Conservation (phyloP, 108 stramenopile species). For the Skeletonema marinoi region DNA sequence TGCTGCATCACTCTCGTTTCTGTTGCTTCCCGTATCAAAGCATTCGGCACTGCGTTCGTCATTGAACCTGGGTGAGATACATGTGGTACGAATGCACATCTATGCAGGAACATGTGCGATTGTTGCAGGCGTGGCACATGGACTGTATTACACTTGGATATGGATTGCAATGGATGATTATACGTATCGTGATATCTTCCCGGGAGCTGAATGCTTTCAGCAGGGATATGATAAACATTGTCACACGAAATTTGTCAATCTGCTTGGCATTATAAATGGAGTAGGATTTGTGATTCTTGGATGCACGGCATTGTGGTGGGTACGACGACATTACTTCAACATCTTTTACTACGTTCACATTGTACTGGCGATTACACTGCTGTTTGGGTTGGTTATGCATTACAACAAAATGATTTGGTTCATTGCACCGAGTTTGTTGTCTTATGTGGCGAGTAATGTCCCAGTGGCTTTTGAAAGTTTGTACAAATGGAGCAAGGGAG, state of each 20-base stretch:
- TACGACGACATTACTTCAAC: slow-evolving; percentile 51
- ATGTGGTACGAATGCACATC: slow-evolving; percentile 24
- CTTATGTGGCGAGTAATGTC: slow-evolving; percentile 55
- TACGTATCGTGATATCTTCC: slow-evolving; percentile 15
- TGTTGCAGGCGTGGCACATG: slow-evolving; percentile 11
- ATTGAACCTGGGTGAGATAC: slow-evolving; percentile 6
- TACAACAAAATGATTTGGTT: slow-evolving; percentile 65
- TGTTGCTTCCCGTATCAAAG: slow-evolving; percentile 15
- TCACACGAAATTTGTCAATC: slow-evolving; percentile 25
- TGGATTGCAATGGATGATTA: slow-evolving; percentile 2
- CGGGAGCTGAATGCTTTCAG: neutral
- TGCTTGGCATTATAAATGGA: slow-evolving; percentile 53
- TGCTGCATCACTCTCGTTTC: slow-evolving; percentile 4
- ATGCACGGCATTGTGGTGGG: slow-evolving; percentile 37
- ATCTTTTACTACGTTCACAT: slow-evolving; percentile 51
- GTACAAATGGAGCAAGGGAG: slow-evolving; percentile 14
- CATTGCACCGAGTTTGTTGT: slow-evolving; percentile 59
- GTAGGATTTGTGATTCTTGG: slow-evolving; percentile 40
- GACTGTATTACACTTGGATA: slow-evolving; percentile 9
- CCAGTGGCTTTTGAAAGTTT: slow-evolving; percentile 38
- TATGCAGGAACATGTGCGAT: slow-evolving; percentile 8
- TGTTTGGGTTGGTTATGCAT: slow-evolving; percentile 53
- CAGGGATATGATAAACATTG: slow-evolving; percentile 6
- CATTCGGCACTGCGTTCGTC: neutral
- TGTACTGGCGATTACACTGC: slow-evolving; percentile 32